A percentile compares a stretch with the other conserved stretches of the same genome.
These are phyloP conservation scores for Vigna angularis DNA, from an alignment of 306 rosid genomes.

Conservation along the genomic window DNA sequence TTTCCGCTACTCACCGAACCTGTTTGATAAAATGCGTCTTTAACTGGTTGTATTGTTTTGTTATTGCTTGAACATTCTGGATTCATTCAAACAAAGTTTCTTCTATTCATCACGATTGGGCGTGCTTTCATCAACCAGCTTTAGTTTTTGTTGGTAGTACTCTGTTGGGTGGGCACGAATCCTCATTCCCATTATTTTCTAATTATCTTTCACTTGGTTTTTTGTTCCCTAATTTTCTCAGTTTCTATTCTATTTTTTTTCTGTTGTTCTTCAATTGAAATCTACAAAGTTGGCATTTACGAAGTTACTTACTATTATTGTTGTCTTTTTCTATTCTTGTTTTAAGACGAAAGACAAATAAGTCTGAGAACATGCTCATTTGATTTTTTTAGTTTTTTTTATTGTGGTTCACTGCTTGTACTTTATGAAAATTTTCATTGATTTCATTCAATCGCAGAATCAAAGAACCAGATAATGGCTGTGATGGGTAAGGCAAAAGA, in stretches of 20 bases:
- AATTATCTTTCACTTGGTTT: background rate
- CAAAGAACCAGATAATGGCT: slow-evolving; percentile 29
- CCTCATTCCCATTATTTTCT: background rate
- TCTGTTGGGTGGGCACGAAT: background rate
- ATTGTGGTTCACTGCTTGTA: background rate
- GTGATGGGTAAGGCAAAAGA: slow-evolving; percentile 44
- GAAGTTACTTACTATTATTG: background rate
- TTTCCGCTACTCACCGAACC: slow-evolving; percentile 1
- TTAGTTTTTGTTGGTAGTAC: background rate
- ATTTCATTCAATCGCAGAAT: slow-evolving; percentile 42
- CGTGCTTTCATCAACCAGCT: background rate
- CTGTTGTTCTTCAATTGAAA: background rate
- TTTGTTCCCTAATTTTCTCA: background rate
- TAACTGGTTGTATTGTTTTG: background rate
- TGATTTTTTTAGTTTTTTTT: slow-evolving; percentile 2
- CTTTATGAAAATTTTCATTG: slow-evolving; percentile 26
- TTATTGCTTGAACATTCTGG: background rate
- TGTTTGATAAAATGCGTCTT: slow-evolving; percentile 35
- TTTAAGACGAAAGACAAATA: background rate
- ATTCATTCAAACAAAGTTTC: background rate
- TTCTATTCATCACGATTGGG: background rate
- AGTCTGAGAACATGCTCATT: background rate
- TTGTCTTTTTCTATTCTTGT: background rate
- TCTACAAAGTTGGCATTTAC: background rate
- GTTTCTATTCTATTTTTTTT: background rate